phyloP scores from a whole-genome alignment of 73 alveolate species.

The Durusdinium trenchii region DNA sequence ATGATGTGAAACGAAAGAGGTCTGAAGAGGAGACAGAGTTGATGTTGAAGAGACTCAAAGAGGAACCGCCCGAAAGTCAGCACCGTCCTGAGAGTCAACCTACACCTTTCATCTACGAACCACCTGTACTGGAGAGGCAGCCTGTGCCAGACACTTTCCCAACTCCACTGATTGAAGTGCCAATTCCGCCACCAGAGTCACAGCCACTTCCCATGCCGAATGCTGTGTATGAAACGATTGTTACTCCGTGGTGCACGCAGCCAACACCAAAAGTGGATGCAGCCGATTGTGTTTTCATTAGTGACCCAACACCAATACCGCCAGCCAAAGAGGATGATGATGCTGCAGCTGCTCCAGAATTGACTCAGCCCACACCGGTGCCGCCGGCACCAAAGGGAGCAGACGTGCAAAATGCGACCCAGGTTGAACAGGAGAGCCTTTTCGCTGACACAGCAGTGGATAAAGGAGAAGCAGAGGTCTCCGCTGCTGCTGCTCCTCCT shows the following conservation, averaged over 20 bases:
- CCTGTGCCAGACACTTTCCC: slow-evolving; percentile 4
- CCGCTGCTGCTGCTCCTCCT: neutral
- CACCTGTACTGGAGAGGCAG: neutral
- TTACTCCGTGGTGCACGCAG: slow-evolving; percentile 43
- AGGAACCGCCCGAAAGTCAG: slow-evolving; percentile 52
- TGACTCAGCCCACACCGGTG: slow-evolving; percentile 26
- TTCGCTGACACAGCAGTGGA: slow-evolving; percentile 18
- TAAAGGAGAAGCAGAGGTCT: neutral
- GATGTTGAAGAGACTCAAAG: slow-evolving; percentile 3
- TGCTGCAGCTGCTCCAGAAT: neutral
- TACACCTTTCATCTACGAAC: slow-evolving; percentile 43
- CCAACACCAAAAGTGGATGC: slow-evolving; percentile 45
- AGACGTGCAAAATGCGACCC: neutral
- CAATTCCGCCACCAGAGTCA: slow-evolving; percentile 19
- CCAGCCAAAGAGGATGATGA: neutral
- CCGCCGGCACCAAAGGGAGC: slow-evolving; percentile 5
- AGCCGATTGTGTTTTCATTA: slow-evolving; percentile 33
- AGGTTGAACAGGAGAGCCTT: neutral
- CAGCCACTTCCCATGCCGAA: neutral
- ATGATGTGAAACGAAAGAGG: slow-evolving; percentile 16
- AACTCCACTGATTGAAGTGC: neutral
- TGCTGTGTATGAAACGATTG: neutral
- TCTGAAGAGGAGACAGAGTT: neutral
- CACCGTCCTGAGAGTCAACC: slow-evolving; percentile 47
- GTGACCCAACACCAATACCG: slow-evolving; percentile 41